Percentiles rank a stretch among this genome's conserved stretches.
Evolutionary conservation across 176 grass and related monocot genomes (phyloP).

Genomic region (Carex pumila): DNA sequence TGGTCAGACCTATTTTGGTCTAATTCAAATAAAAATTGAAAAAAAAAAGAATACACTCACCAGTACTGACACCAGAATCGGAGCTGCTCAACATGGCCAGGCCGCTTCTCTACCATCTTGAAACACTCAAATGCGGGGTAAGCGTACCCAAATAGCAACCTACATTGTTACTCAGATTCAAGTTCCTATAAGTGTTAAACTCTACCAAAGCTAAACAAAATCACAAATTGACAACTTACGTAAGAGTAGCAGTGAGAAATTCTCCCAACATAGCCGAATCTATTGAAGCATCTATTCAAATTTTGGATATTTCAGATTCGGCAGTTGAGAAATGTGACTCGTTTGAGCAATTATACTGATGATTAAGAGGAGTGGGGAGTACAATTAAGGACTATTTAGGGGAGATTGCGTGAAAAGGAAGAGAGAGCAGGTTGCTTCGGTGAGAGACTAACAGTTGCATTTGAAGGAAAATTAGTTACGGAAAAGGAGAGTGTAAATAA

Average conservation of each 20-base stretch:
- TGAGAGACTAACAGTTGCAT: not conserved
- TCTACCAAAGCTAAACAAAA: no score
- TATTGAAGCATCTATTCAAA: not conserved
- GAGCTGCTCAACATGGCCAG: slow-evolving; percentile 52
- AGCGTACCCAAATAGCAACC: slow-evolving; percentile 76
- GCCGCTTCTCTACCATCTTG: slow-evolving; percentile 65
- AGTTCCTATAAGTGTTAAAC: not conserved
- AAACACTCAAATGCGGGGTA: slow-evolving; percentile 96
- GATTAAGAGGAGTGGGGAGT: not conserved
- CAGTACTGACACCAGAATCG: slow-evolving; percentile 99
- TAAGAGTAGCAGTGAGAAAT: slow-evolving; percentile 18
- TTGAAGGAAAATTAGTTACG: not conserved
- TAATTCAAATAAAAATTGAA: not conserved
- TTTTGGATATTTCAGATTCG: not conserved
- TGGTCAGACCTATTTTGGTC: not conserved
- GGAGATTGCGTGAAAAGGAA: slow-evolving; percentile 21
- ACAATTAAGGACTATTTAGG: not conserved
- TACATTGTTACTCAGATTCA: slow-evolving; percentile 7
- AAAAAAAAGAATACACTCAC: slow-evolving; percentile 15
- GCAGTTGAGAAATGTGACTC: not conserved
- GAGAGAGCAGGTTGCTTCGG: slow-evolving; percentile 9
- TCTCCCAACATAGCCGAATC: not conserved
- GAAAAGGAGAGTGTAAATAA: slow-evolving; percentile 8
- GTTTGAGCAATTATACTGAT: not conserved
- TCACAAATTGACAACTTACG: not conserved